Evolutionary conservation across 140 eudicot species (phyloP).

Genomic region (Senecio squalidus): DNA sequence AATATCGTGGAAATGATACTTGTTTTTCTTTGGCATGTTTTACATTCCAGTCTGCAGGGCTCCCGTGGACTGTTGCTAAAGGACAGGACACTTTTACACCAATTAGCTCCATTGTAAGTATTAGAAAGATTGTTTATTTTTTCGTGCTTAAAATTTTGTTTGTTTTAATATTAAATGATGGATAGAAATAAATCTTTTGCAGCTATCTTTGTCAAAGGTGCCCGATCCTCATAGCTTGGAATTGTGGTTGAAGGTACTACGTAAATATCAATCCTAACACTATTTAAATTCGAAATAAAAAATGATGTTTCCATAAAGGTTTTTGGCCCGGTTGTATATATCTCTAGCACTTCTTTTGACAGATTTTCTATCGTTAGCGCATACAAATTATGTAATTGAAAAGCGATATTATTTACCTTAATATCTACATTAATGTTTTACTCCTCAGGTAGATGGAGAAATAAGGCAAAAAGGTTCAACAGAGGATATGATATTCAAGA

Average conservation of each 20-base stretch:
- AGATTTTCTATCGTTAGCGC: too few relatives aligned
- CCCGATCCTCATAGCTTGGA: conserved; percentile 93
- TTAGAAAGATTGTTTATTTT: background rate
- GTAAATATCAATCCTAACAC: background rate
- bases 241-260: conserved; percentile 47
- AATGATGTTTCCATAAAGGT: background rate
- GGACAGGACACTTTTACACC: conserved; percentile 98
- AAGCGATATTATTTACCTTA: too few relatives aligned
- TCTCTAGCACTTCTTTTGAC: background rate
- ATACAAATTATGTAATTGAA: background rate
- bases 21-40: conserved; percentile 10
- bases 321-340: background rate
- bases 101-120: conserved; percentile 77
- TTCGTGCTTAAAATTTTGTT: background rate
- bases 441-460: conserved; percentile 87
- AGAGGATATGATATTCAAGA: conserved; percentile 86
- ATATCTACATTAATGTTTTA: background rate
- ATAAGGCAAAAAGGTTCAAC: conserved; percentile 88
- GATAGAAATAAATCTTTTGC: conserved; percentile 20
- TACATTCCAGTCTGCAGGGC: conserved; percentile 82
- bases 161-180: background rate
- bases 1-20: background rate
- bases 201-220: conserved; percentile 69
- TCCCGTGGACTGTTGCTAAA: conserved; percentile 91
- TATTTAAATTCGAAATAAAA: background rate